Evolutionary conservation across 768 basidiomycete genomes (phyloP), one percentile per base, ranked within the genome.

Genomic region (Kwoniella dendrophila): DNA sequence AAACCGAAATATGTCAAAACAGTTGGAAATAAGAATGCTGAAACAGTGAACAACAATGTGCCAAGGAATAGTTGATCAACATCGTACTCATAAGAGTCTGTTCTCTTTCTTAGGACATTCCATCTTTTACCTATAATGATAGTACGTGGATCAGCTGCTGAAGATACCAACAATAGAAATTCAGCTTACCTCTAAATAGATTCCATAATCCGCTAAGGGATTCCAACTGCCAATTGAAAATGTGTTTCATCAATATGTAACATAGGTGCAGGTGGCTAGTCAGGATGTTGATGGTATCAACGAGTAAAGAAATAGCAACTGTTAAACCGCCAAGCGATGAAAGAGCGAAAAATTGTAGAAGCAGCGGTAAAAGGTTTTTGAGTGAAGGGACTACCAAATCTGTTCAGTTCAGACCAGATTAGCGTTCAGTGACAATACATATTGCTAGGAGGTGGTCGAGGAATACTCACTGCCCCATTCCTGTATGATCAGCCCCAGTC

Each of bases 41-140:
- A 76, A 26, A 78, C 72, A 1, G 79, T 80, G 66, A 80, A 80
- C 1, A 80, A 66, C 29, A 80, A 51, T 0, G 96, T 94, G 4
- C 95, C 95, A 34, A 97, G 88, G n/a, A 98, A 82, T 1, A 98
- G 84, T 74, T 97, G 92, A 76, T 98, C 95, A 27, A 93, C 83
- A 55, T 92, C 90, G 70, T 96, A 98, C 58, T 88, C 85, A 86
- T 90, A 92, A 0, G 88, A 85, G 72, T 98, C 96, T 3, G 87
- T 88, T n/a, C 94, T 86, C 54, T 88, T 85, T 32, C 94, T 86
- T 5, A 99, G 81, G 8, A 87, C 85, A 74, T 98, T 98, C 72
- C 86, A 88, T 48, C 92, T 84, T 79, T 90, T 97, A 0, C 95
- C 93, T 94, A 65, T 18, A 16, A 8, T 5, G 5, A 16, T 44